These are phyloP conservation scores for Silene vulgaris DNA, from an alignment of 179 eudicot genomes.

Conservation along the genomic window DNA sequence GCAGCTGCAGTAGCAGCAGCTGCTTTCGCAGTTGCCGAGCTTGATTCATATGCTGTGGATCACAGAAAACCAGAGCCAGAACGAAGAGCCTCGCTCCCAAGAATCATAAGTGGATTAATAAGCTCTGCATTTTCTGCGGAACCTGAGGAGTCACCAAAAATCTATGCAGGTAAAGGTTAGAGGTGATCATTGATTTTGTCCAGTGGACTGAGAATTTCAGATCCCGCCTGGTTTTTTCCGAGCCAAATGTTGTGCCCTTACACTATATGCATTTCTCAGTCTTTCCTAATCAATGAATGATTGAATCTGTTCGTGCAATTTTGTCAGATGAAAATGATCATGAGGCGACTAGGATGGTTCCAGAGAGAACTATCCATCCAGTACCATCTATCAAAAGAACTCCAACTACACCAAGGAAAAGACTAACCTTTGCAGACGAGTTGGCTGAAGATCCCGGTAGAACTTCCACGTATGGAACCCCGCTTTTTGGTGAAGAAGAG, in stretches of 20 bases:
- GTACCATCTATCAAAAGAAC: constrained; percentile 27
- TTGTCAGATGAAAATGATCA: constrained; percentile 21
- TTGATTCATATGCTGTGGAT: constrained; percentile 34
- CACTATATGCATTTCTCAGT: not conserved
- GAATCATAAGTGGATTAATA: constrained; percentile 31
- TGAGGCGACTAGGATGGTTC: constrained; percentile 23
- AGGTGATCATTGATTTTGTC: not conserved
- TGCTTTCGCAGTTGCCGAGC: constrained; percentile 59
- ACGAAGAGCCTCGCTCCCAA: constrained; percentile 30
- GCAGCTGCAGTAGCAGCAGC: constrained; percentile 80
- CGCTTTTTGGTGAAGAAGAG: constrained; percentile 12
- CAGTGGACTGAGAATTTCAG: too few relatives aligned
- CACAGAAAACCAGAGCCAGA: constrained; percentile 26
- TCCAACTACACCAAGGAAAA: constrained; percentile 27
- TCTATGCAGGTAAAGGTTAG: constrained; percentile 33
- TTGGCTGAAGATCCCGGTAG: constrained; percentile 14
- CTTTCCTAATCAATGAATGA: constrained; percentile 7
- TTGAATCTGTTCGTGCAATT: not conserved
- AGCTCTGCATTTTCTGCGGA: constrained; percentile 22
- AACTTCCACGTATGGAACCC: constrained; percentile 10
- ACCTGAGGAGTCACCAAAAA: constrained; percentile 32
- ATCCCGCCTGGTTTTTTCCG: too few relatives aligned
- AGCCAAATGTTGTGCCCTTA: too few relatives aligned
- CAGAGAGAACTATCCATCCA: constrained; percentile 38
- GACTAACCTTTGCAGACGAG: constrained; percentile 31